A percentile compares a stretch with the other conserved stretches of the same genome.
Conservation (phyloP, 1,284 basidiomycete species). For the Cryptococcus wingfieldii region DNA sequence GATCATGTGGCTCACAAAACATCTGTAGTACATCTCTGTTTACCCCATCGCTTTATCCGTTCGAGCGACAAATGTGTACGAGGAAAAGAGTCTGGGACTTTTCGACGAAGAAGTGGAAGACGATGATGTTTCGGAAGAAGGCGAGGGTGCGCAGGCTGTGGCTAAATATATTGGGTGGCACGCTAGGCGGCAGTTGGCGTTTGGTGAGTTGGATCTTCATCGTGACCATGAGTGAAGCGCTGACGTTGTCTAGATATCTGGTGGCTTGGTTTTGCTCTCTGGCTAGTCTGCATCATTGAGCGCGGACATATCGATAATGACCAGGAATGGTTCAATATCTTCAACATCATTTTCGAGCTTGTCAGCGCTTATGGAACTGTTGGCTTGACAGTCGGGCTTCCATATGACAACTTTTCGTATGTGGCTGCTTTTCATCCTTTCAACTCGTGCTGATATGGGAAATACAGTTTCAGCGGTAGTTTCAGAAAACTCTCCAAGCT, state of each 20-base stretch:
- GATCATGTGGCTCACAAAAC: background rate
- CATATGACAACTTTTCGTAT: conserved; percentile 52
- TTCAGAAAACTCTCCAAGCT: conserved; percentile 80
- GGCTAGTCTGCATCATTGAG: conserved; percentile 84
- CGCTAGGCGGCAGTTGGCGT: conserved; percentile 14
- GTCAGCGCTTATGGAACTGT: conserved; percentile 90
- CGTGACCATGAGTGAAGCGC: background rate
- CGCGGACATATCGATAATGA: conserved; percentile 58
- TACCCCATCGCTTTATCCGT: conserved; percentile 64
- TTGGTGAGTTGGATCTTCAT: conserved; percentile 8
- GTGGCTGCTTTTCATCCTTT: conserved; percentile 30
- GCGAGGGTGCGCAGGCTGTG: conserved; percentile 47
- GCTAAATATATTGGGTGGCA: conserved; percentile 50
- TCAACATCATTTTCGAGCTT: conserved; percentile 56
- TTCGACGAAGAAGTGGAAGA: conserved; percentile 57
- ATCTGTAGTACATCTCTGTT: conserved; percentile 48
- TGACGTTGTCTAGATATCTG: conserved; percentile 62
- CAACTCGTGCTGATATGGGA: background rate
- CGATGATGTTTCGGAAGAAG: conserved; percentile 36
- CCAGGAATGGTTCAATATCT: conserved; percentile 69
- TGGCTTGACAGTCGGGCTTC: conserved; percentile 72
- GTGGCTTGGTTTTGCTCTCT: conserved; percentile 76
- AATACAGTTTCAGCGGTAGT: conserved; percentile 66
- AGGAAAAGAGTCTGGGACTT: conserved; percentile 79
- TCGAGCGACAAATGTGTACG: conserved; percentile 97